phyloP scores from a whole-genome alignment of 2,329 filamentous ascomycete genomes.

The Colletotrichum karsti region DNA sequence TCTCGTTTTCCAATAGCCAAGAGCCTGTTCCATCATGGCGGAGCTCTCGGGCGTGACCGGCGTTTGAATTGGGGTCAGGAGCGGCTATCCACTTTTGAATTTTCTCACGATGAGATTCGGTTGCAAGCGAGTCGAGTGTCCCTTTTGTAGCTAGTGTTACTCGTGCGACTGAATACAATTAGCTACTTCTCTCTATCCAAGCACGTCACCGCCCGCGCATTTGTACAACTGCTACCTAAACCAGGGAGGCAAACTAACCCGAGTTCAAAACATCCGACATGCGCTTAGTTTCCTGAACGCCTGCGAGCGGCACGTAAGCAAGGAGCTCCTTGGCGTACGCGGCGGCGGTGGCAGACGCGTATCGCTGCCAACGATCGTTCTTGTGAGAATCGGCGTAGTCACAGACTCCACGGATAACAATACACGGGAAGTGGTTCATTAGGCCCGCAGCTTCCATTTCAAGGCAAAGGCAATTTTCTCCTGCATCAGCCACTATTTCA shows the following conservation, averaged over 20 bases:
- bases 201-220: too few relatives aligned
- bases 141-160: neutral
- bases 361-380: constrained; percentile 45
- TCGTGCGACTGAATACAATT: neutral
- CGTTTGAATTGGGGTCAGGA: constrained; percentile 22
- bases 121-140: neutral
- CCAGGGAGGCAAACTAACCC: neutral
- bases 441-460: too few relatives aligned
- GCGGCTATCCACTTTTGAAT: constrained; percentile 29
- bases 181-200: too few relatives aligned
- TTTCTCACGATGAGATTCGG: neutral
- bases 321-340: constrained; percentile 31
- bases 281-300: rapidly evolving
- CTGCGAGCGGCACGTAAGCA: rapidly evolving
- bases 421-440: constrained; percentile 41
- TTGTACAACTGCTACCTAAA: neutral
- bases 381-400: constrained; percentile 51
- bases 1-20: constrained; percentile 24
- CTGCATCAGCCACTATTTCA: constrained; percentile 27
- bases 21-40: constrained; percentile 21
- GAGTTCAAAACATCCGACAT: neutral
- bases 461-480: constrained; percentile 33
- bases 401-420: constrained; percentile 48
- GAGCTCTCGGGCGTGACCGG: constrained; percentile 6
- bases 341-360: constrained; percentile 44